Percentiles rank a stretch among this genome's conserved stretches.
phyloP scores from a whole-genome alignment of 495 filamentous ascomycete genomes.

The Penicillium flavigenum region DNA sequence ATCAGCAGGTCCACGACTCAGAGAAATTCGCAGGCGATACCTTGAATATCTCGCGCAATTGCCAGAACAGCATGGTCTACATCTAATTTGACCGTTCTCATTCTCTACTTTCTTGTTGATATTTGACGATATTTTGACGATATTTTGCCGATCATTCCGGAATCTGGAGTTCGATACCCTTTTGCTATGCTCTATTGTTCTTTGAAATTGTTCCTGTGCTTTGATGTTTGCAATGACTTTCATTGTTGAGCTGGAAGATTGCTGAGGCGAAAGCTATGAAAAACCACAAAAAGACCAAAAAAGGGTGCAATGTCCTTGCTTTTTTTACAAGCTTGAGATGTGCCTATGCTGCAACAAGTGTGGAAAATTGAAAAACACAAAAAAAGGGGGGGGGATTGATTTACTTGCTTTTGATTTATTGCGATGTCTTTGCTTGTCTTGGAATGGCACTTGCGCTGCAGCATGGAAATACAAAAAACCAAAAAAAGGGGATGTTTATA shows the following conservation, averaged over 20 bases:
- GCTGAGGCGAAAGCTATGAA: background rate
- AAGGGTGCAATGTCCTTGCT: background rate
- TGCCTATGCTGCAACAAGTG: background rate
- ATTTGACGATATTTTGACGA: background rate
- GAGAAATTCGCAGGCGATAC: background rate
- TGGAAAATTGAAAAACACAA: constrained; percentile 5
- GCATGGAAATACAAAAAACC: background rate
- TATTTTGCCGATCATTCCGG: background rate
- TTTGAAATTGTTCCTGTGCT: background rate
- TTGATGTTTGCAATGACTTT: background rate
- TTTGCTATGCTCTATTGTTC: background rate
- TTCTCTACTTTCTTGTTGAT: background rate
- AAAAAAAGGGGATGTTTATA: constrained; percentile 6
- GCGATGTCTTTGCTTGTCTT: background rate
- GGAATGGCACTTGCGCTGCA: background rate
- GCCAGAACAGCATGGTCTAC: constrained; percentile 8
- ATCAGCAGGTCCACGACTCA: background rate
- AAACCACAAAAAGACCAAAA: constrained; percentile 10
- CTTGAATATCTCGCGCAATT: background rate
- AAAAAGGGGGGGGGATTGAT: constrained; percentile 2
- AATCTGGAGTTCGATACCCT: background rate
- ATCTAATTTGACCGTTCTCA: constrained; percentile 5
- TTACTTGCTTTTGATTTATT: background rate
- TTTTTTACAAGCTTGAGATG: background rate
- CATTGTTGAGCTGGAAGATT: background rate